Conservation (phyloP, 1,284 basidiomycete genomes). For the Rhodotorula sp. region DNA sequence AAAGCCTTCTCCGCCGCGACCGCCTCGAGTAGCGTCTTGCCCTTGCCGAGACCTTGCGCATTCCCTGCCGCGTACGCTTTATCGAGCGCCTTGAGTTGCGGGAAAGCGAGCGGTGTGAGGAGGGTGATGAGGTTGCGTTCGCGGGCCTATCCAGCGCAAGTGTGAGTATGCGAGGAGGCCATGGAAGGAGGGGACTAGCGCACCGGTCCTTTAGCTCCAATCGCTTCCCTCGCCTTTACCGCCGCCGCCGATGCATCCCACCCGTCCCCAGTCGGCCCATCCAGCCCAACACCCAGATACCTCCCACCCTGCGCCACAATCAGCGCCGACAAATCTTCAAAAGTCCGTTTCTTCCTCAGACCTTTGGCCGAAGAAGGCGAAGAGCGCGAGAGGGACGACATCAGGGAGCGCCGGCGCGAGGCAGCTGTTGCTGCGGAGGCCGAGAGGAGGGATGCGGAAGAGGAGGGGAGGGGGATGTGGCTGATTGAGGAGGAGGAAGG, state of each 20-base stretch:
- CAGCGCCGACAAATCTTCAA: constrained; percentile 23
- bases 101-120: constrained; percentile 10
- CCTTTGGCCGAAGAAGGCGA: not conserved
- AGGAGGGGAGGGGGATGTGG: not conserved
- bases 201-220: constrained; percentile 13
- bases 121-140: constrained; percentile 10
- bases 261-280: constrained; percentile 21
- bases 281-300: constrained; percentile 33
- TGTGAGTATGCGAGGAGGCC: not conserved
- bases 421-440: not conserved
- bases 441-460: not conserved
- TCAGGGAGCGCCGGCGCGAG: constrained; percentile 16
- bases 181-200: not conserved
- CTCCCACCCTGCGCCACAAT: constrained; percentile 9
- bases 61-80: constrained; percentile 5
- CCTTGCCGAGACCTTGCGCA: not conserved
- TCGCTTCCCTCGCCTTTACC: not conserved
- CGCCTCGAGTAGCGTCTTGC: constrained; percentile 21
- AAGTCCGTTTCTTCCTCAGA: constrained; percentile 12
- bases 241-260: constrained; percentile 10
- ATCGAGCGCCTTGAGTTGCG: constrained; percentile 32
- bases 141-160: constrained; percentile 1
- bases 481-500: not conserved
- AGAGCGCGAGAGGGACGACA: constrained; percentile 13
- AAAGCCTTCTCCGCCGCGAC: constrained; percentile 19